These are phyloP conservation scores for Dalbergia oliveri DNA, from an alignment of 306 rosid genomes.

Conservation along the genomic window DNA sequence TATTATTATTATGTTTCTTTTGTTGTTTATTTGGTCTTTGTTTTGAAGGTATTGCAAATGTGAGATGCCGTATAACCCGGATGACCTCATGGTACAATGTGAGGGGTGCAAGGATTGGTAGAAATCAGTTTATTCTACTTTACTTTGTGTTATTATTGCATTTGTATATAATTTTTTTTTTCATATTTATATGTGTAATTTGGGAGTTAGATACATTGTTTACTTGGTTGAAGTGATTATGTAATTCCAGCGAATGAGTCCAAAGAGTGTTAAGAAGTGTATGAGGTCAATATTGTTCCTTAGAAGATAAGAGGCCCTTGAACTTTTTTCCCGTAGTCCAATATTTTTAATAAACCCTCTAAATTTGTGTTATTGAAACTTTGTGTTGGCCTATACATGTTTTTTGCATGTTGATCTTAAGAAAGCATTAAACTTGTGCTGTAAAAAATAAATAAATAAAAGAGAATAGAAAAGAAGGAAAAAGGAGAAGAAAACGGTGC, in stretches of 20 bases:
- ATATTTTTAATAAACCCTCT: not conserved
- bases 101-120: conserved; percentile 98
- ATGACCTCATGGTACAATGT: conserved; percentile 96
- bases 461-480: not conserved
- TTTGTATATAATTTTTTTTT: too few relatives aligned
- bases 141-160: conserved; percentile 34
- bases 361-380: conserved; percentile 32
- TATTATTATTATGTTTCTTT: too few relatives aligned
- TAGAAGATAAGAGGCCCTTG: conserved; percentile 2
- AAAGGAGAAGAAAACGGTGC: not conserved
- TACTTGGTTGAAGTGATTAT: too few relatives aligned
- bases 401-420: conserved; percentile 23
- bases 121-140: conserved; percentile 43
- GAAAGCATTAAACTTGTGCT: not conserved
- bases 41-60: conserved; percentile 89
- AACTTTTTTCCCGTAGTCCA: conserved; percentile 18
- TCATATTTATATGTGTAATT: too few relatives aligned
- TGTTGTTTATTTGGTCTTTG: conserved; percentile 35
- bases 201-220: conserved; percentile 9
- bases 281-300: too few relatives aligned
- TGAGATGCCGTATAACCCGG: conserved; percentile 97
- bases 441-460: conserved; percentile 3
- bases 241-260: not conserved
- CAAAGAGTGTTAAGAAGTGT: too few relatives aligned
- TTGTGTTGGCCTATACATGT: conserved; percentile 29